These are phyloP conservation scores for Colletotrichum sp. DNA, from an alignment of 2,329 filamentous ascomycete species.

Conservation along the genomic window DNA sequence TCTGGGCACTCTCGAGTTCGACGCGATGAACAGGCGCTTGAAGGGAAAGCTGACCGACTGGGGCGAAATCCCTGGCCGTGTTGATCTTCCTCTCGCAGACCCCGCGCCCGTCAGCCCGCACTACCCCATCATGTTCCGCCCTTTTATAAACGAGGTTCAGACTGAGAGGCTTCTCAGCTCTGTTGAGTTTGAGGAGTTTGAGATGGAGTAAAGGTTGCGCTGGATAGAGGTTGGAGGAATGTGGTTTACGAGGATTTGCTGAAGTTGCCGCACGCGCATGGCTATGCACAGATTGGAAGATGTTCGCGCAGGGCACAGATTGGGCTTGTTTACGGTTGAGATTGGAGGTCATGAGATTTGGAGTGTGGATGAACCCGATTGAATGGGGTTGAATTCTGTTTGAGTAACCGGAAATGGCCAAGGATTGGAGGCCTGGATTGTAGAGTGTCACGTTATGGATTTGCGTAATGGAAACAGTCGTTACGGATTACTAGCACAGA, in stretches of 20 bases:
- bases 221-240: not conserved
- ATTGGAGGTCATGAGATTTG: not conserved
- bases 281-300: not conserved
- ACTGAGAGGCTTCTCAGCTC: not conserved
- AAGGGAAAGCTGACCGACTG: not conserved
- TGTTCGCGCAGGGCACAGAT: not conserved
- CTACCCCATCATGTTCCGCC: not conserved
- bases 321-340: fast-evolving
- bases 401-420: not conserved
- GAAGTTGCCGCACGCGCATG: not conserved
- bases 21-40: slow-evolving; percentile 31
- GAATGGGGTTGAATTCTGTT: not conserved
- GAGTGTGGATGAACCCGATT: not conserved
- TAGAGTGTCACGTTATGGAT: not conserved
- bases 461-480: not conserved
- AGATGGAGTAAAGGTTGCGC: not conserved
- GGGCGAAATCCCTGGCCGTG: not conserved
- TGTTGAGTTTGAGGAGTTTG: slow-evolving; percentile 8
- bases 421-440: not conserved
- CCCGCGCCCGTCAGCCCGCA: not conserved
- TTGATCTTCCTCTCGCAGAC: not conserved
- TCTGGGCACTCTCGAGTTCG: slow-evolving; percentile 43
- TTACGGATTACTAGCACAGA: not conserved
- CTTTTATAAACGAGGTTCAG: not conserved
- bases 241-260: not conserved